Evolutionary conservation across 345 rosid species (phyloP), one percentile per base, ranked within the genome.

Genomic region (Eucalyptus victrix): DNA sequence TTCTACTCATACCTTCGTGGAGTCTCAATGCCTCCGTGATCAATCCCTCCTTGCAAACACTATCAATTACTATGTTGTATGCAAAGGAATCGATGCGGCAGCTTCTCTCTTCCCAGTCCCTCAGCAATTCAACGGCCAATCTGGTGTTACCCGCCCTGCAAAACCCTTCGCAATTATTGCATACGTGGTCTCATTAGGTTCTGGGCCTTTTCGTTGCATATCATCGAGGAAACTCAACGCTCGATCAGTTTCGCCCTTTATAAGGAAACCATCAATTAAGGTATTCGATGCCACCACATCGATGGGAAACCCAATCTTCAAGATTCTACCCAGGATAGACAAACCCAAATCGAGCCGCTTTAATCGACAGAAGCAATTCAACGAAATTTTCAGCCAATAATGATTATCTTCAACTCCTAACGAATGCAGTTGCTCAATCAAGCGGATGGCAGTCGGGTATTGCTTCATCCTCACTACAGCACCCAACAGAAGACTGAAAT

Each of bases 81-180:
- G 53, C 3, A 1, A 50, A 50, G 53, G 53, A 15, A 15, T 0
- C 0, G 1, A 50, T 0, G 0, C 53, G 1, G 53, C 53, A 50
- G 53, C 53, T 50, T 50, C 53, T 0, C 53, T 50, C 19, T 50
- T 50, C 53, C 53, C 53, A 50, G 53, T 50, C 7, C 53, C 53
- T 50, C 19, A 50, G 53, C 53, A 50, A 50, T 50, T 50, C 53
- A 1, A 50, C 7, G 1, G 53, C 53, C 53, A 50, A 69, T 32
- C 42, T 69, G 44, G 80, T 9, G 4, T 34, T 34, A 17, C 42
- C 80, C 1, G 1, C 42, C 40, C 42, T 69, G 42, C 80, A 69
- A 69, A 34, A 42, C 80, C 42, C 4, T 69, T 69, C 1, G 23
- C 6, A 0, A 67, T 16, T 67, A 32, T 69, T 1, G 42, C 80